phyloP scores from a whole-genome alignment of 208 protist species.

The Herpetomonas muscarum region DNA sequence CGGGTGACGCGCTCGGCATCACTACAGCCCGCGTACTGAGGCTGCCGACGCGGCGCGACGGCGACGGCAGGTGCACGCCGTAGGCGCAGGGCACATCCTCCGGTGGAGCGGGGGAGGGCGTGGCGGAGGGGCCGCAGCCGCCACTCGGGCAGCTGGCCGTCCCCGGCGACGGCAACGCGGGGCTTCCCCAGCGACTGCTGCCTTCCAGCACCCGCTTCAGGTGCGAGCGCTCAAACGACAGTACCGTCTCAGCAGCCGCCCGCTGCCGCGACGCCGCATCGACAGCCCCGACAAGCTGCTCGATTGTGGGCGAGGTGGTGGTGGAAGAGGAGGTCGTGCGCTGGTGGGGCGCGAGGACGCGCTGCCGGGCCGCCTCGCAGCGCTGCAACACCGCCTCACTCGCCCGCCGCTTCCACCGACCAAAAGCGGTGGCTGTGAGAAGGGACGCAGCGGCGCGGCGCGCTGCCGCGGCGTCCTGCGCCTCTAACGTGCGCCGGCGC shows the following conservation, averaged over 20 bases:
- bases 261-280: too few relatives aligned
- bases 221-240: neutral
- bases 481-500: neutral
- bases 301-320: neutral
- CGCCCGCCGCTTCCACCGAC: conserved; percentile 25
- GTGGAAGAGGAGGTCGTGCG: conserved; percentile 5
- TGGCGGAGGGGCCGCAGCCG: neutral
- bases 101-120: neutral
- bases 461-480: neutral
- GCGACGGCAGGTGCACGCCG: neutral
- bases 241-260: too few relatives aligned
- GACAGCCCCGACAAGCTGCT: too few relatives aligned
- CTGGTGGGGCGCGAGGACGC: conserved; percentile 2
- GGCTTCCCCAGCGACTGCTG: neutral
- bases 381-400: conserved; percentile 13
- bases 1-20: neutral
- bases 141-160: too few relatives aligned
- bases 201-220: neutral
- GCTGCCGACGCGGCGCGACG: neutral
- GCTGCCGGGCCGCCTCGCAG: conserved; percentile 14
- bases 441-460: neutral
- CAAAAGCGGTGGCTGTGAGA: conserved; percentile 3
- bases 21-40: neutral
- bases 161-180: neutral
- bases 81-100: neutral